A percentile compares a stretch with the other conserved stretches of the same genome.
These are phyloP conservation scores for Glarea lozoyensis DNA, from an alignment of 495 filamentous ascomycete genomes.

Conservation along the genomic window DNA sequence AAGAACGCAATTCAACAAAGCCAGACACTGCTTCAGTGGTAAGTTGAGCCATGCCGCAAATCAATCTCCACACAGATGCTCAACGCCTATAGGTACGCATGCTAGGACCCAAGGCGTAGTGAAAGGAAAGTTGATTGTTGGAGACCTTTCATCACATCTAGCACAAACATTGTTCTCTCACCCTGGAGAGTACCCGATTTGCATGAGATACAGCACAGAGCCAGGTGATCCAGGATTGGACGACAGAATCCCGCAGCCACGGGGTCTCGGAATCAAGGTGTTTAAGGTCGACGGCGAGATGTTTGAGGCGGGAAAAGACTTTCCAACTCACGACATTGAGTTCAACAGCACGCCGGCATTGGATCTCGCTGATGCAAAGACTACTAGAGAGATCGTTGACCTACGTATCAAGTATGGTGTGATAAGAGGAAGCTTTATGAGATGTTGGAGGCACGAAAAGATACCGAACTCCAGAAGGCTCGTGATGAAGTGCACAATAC, in stretches of 20 bases:
- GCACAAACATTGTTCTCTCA: constrained; percentile 36
- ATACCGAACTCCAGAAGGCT: constrained; percentile 33
- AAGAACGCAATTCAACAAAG: constrained; percentile 34
- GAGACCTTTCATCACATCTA: constrained; percentile 30
- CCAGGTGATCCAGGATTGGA: constrained; percentile 34
- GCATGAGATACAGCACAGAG: constrained; percentile 33
- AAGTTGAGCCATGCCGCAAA: not conserved
- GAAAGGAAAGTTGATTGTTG: constrained; percentile 34
- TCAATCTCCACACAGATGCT: not conserved
- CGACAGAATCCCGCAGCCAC: constrained; percentile 35
- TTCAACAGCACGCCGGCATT: constrained; percentile 40
- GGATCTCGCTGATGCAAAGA: constrained; percentile 36
- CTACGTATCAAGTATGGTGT: constrained; percentile 34
- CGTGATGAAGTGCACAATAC: constrained; percentile 29
- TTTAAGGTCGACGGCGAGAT: constrained; percentile 37
- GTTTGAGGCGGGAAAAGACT: constrained; percentile 29
- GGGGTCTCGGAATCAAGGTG: constrained; percentile 40
- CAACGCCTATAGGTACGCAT: constrained; percentile 24
- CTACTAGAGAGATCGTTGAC: constrained; percentile 36
- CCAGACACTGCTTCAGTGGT: constrained; percentile 32
- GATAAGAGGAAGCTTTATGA: constrained; percentile 30
- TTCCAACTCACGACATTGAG: constrained; percentile 35
- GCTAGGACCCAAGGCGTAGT: constrained; percentile 36
- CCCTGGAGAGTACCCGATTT: constrained; percentile 28
- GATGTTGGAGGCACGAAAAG: constrained; percentile 29